phyloP scores from a whole-genome alignment of 805 yeast genomes.

The Zygosaccharomyces rouxii region DNA sequence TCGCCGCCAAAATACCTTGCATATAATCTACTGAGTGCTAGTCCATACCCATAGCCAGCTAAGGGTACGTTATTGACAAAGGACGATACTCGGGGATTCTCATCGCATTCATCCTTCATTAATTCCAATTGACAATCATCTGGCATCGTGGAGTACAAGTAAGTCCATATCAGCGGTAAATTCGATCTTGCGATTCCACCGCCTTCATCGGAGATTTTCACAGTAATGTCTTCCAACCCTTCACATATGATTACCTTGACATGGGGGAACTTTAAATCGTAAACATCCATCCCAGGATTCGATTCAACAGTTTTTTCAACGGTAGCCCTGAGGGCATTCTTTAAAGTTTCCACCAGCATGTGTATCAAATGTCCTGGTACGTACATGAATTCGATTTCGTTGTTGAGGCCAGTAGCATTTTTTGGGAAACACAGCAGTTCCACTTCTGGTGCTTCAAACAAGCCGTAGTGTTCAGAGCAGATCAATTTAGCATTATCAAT shows the following conservation, averaged over 20 bases:
- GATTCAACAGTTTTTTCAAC: constrained; percentile 67
- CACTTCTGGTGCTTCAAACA: constrained; percentile 81
- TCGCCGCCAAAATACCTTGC: constrained; percentile 92
- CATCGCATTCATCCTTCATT: constrained; percentile 44
- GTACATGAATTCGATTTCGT: constrained; percentile 74
- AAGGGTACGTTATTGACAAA: constrained; percentile 70
- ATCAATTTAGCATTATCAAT: constrained; percentile 86
- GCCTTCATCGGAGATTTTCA: constrained; percentile 88
- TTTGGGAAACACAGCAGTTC: constrained; percentile 53
- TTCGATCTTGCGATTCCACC: constrained; percentile 88
- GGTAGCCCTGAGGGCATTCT: constrained; percentile 83
- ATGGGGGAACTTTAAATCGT: constrained; percentile 73
- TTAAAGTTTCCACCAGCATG: constrained; percentile 83
- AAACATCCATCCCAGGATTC: constrained; percentile 36
- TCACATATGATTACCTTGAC: constrained; percentile 82
- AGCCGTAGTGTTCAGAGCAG: constrained; percentile 86
- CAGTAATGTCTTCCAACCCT: constrained; percentile 86
- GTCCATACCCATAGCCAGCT: constrained; percentile 92
- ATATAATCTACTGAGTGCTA: constrained; percentile 79
- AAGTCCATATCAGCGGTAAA: constrained; percentile 84
- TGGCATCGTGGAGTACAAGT: constrained; percentile 82
- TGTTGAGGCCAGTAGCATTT: not conserved
- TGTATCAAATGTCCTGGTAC: constrained; percentile 92
- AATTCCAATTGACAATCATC: constrained; percentile 51
- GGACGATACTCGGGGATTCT: constrained; percentile 23